Base-by-base conservation (phyloP, 768 basidiomycete species). In the Tylopilus plumbeoviolaceoides region DNA sequence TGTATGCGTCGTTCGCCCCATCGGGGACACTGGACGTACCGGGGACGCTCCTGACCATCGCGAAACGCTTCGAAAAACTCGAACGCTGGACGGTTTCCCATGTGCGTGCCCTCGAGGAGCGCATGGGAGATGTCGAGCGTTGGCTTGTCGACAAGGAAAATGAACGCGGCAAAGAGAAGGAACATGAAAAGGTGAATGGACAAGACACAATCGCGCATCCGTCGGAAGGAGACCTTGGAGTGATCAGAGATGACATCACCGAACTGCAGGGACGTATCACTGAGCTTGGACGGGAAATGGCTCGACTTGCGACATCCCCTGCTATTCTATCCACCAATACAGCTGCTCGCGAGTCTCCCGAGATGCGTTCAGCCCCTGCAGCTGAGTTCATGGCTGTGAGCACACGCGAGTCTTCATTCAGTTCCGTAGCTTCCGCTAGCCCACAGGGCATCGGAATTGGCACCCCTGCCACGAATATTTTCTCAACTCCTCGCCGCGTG, bases 71-170 rank as follows among this genome's bases (percentile, higher is more conserved):
- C 53, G 91, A 93, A 68, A 93, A 93, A 65, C 78, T 93, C 12
- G 91, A 93, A 64, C 87, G 87, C 57, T 93, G 91, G 91, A 87
- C 90, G 0, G 89, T 93, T 3, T 83, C 88, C 7, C 91, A 93
- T 59, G 89, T 91, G 3, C 83, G 91, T 49, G 91, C 91, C 2
- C 72, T 93, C n/a, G 91, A 93, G 59, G 91, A 92, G 18, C 80
- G 91, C 30, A 93, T 93, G 90, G 83, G 84, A 55, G 91, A 93
- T 51, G 91, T 93, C n/a, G 91, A 93, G 64, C 77, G 84, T 42
- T 93, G 89, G 88, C 74, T 92, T 9, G 90, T 92, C 6, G 89
- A 91, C 55, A 90, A 87, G 64, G 89, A 92, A 70, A 83, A 76
- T 53, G 83, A 85, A 60, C 61, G 69, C 12, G 38, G 41, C 17